These are phyloP conservation scores for Lentinula raphanica DNA, from an alignment of 768 basidiomycete genomes.

Conservation along the genomic window DNA sequence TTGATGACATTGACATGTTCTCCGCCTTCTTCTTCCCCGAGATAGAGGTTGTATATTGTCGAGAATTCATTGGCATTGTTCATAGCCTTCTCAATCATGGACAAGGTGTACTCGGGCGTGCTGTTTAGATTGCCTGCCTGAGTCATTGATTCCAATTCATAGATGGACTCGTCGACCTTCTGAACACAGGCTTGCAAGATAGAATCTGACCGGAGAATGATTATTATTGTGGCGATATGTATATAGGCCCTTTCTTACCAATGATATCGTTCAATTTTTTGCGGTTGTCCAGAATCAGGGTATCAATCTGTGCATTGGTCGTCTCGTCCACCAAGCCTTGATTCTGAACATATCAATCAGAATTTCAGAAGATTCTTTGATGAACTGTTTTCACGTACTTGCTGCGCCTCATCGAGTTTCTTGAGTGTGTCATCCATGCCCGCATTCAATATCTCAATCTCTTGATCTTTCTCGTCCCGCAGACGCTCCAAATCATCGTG, in stretches of 20 bases:
- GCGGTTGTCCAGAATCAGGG: conserved; percentile 90
- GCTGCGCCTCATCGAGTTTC: conserved; percentile 79
- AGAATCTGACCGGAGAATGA: conserved; percentile 58
- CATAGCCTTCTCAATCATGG: conserved; percentile 95
- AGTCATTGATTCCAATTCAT: conserved; percentile 94
- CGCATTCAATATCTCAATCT: conserved; percentile 92
- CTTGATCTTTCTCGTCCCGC: conserved; percentile 95
- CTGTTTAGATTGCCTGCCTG: conserved; percentile 93
- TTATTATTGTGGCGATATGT: not conserved
- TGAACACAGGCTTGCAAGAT: conserved; percentile 95
- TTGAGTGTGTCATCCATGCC: conserved; percentile 91
- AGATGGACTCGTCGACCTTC: conserved; percentile 95
- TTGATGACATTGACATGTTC: conserved; percentile 98
- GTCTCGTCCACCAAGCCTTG: conserved; percentile 85
- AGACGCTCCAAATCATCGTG: conserved; percentile 72
- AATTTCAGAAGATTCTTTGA: conserved; percentile 12
- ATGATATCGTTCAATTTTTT: conserved; percentile 99
- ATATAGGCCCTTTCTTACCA: conserved; percentile 37
- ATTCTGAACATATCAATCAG: conserved; percentile 39
- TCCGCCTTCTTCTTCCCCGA: conserved; percentile 82
- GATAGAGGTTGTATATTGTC: conserved; percentile 85
- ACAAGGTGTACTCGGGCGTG: conserved; percentile 97
- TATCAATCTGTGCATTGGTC: conserved; percentile 96
- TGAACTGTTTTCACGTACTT: conserved; percentile 38
- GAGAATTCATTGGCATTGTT: conserved; percentile 97